Evolutionary conservation across 2,329 filamentous ascomycete species (phyloP).

Genomic region (Colletotrichum sp.): DNA sequence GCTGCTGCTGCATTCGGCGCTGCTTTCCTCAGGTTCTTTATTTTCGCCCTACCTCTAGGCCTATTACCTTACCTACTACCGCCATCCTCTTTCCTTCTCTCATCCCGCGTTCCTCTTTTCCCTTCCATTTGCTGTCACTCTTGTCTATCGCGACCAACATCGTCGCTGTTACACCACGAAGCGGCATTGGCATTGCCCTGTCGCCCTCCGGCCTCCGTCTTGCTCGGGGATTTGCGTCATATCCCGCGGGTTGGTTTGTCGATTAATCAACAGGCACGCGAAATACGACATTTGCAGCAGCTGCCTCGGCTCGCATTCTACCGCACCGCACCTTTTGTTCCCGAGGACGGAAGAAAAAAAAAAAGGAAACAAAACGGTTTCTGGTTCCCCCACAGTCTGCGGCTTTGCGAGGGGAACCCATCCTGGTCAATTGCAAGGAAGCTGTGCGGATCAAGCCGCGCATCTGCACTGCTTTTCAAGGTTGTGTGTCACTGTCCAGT

Average conservation of each 20-base stretch:
- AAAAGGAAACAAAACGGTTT: not conserved
- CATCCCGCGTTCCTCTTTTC: not conserved
- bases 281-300: not conserved
- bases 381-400: constrained; percentile 5
- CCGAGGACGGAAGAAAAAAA: not conserved
- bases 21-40: not conserved
- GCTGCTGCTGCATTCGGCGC: not conserved
- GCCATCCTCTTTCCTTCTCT: not conserved
- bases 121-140: not conserved
- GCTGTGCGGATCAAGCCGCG: constrained; percentile 5
- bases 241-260: not conserved
- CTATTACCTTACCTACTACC: not conserved
- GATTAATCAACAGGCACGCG: not conserved
- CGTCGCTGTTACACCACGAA: not conserved
- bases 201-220: not conserved
- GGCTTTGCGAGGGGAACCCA: not conserved
- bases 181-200: not conserved
- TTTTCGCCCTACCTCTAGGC: not conserved
- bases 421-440: constrained; percentile 8
- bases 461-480: not conserved
- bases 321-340: not conserved
- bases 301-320: not conserved
- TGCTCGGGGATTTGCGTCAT: not conserved
- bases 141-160: not conserved
- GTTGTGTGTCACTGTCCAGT: not conserved